Conservation (phyloP, 257 asterid genomes). For the Solanum chmielewskii region DNA sequence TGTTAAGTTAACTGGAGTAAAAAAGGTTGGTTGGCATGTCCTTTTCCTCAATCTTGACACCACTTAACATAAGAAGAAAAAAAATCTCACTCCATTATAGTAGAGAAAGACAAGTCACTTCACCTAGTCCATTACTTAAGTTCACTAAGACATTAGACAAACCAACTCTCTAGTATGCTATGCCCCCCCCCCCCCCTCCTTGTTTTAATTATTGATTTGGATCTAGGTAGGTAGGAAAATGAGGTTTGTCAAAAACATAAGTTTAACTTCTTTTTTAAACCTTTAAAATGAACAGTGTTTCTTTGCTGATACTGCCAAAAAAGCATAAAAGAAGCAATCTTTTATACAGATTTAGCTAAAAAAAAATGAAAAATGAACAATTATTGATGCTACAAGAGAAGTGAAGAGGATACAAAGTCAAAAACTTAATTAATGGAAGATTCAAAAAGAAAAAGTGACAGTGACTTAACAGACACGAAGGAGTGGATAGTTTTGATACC, state of each 20-base stretch:
- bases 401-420: background rate
- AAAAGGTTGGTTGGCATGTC: background rate
- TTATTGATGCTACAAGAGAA: background rate
- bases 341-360: background rate
- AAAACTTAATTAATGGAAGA: background rate
- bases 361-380: background rate
- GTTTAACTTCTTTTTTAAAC: background rate
- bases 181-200: background rate
- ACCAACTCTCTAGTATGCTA: background rate
- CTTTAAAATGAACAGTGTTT: background rate
- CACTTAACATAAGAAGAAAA: background rate
- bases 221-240: background rate
- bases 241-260: background rate
- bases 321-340: background rate
- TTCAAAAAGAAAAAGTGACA: background rate
- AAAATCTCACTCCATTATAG: background rate
- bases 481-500: background rate
- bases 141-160: background rate
- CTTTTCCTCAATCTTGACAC: background rate
- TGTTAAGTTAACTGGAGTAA: background rate
- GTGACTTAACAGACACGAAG: background rate
- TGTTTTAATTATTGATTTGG: background rate
- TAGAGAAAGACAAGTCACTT: background rate
- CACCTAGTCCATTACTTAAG: background rate
- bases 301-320: background rate